These are phyloP conservation scores for Starmerella apis DNA, from an alignment of 805 yeast species.

Conservation along the genomic window DNA sequence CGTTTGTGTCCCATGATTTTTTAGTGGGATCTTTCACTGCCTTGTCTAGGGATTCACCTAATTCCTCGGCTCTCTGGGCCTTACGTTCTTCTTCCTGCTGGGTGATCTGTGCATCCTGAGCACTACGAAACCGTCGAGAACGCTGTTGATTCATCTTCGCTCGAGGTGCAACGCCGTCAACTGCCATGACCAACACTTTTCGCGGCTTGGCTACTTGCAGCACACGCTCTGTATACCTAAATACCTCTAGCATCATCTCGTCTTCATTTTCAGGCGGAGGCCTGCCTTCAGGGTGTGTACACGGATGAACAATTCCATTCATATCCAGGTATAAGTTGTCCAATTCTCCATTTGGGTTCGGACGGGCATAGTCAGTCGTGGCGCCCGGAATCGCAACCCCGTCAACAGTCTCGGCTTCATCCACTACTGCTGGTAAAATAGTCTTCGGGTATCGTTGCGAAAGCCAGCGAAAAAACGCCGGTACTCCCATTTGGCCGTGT, in stretches of 20 bases:
- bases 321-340: slow-evolving; percentile 91
- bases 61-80: slow-evolving; percentile 39
- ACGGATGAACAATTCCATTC: slow-evolving; percentile 99
- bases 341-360: slow-evolving; percentile 91
- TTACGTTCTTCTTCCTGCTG: slow-evolving; percentile 40
- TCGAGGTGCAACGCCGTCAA: slow-evolving; percentile 98
- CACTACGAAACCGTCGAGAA: slow-evolving; percentile 83
- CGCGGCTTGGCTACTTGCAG: slow-evolving; percentile 90
- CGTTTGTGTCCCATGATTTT: slow-evolving; percentile 87
- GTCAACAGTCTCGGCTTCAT: slow-evolving; percentile 40
- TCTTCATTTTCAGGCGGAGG: slow-evolving; percentile 96
- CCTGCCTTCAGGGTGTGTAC: slow-evolving; percentile 94
- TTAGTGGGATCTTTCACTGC: slow-evolving; percentile 59
- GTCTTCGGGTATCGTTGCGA: slow-evolving; percentile 89
- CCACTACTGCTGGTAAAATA: slow-evolving; percentile 81
- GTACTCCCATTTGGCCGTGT: slow-evolving; percentile 54
- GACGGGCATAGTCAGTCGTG: slow-evolving; percentile 44
- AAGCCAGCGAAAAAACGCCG: slow-evolving; percentile 94
- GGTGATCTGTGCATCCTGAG: slow-evolving; percentile 76
- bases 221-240: slow-evolving; percentile 85
- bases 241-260: slow-evolving; percentile 90
- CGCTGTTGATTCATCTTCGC: slow-evolving; percentile 98
- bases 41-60: slow-evolving; percentile 70
- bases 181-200: slow-evolving; percentile 85
- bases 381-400: slow-evolving; percentile 52